Evolutionary conservation across 768 basidiomycete species (phyloP), one percentile per base, ranked within the genome.

Genomic region (Tephrocybe rancida): DNA sequence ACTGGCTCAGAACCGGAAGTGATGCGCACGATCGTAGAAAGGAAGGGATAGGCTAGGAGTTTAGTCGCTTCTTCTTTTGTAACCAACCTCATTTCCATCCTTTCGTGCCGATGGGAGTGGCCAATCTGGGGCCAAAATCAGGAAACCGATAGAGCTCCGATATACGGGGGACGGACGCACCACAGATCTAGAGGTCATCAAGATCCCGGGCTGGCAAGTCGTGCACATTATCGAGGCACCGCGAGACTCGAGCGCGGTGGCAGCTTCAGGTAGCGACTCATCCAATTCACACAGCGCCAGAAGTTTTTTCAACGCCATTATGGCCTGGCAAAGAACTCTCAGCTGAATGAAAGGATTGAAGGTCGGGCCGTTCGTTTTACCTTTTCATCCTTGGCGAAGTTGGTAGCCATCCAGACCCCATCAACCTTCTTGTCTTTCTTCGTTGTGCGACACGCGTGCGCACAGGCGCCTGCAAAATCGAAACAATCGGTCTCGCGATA

Each of bases 41-140:
- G 52, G 45, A 62, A 29, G 30, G 66, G 63, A 50, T 58, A 46
- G n/a, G 30, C 47, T 14, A 67, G 30, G 29, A 67, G 53, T 14
- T 49, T 48, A n/a, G 26, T 32, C 11, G 61, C 62, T 16, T 61
- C 66, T 6, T 53, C 41, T 11, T 45, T 59, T 11, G 64, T 27
- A 0, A 73, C 52, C 27, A 80, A 3, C 2, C 67, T 59, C 44
- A 87, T 59, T 18, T 71, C 42, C 77, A 82, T 82, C 7, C 68
- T 60, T 0, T 82, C 75, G 57, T 89, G 87, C n/a, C 87, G 78
- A 55, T 84, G 82, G 37, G 77, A 78, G 63, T 89, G 87, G 0
- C 82, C 81, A 29, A 79, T 67, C 87, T 88, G 61, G n/a, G n/a
- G 22, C 35, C 10, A 7, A 16, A 35, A 34, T 41, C 13, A 42